Percentiles rank a stretch among this genome's conserved stretches.
Conservation (phyloP, 2,329 filamentous ascomycete genomes). For the Bertia moriformis region DNA sequence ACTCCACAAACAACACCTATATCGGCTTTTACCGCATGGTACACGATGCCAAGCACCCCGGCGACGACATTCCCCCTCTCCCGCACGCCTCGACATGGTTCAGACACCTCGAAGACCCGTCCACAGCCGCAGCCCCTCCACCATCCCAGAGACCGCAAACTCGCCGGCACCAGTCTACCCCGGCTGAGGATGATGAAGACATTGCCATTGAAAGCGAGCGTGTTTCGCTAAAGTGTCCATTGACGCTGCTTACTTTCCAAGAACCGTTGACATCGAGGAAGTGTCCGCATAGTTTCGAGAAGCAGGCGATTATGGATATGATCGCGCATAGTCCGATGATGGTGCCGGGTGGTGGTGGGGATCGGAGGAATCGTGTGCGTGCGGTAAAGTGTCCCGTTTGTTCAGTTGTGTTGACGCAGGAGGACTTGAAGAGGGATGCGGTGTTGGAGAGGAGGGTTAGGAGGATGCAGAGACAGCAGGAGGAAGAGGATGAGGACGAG, state of each 20-base stretch:
- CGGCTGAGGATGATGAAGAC: background rate
- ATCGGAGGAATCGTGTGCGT: background rate
- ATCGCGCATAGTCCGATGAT: background rate
- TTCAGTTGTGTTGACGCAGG: background rate
- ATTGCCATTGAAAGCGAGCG: background rate
- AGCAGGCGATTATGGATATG: background rate
- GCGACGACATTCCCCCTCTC: background rate
- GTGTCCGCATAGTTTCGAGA: conserved; percentile 1
- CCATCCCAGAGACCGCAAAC: background rate
- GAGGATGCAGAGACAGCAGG: background rate
- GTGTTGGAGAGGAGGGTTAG: background rate
- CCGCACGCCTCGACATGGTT: conserved; percentile 1
- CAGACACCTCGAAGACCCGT: background rate
- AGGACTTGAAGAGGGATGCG: background rate
- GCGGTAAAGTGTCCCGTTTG: background rate
- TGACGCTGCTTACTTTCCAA: background rate
- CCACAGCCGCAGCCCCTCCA: background rate
- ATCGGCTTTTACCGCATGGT: background rate
- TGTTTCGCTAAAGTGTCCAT: background rate
- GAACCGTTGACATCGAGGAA: background rate
- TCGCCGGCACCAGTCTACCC: background rate
- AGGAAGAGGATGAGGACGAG: background rate
- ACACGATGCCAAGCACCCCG: background rate
- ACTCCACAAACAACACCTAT: background rate
- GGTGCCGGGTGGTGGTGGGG: background rate